Conservation (phyloP, 192 early-diverging fungal species). For the Backusella liffmaniae region DNA sequence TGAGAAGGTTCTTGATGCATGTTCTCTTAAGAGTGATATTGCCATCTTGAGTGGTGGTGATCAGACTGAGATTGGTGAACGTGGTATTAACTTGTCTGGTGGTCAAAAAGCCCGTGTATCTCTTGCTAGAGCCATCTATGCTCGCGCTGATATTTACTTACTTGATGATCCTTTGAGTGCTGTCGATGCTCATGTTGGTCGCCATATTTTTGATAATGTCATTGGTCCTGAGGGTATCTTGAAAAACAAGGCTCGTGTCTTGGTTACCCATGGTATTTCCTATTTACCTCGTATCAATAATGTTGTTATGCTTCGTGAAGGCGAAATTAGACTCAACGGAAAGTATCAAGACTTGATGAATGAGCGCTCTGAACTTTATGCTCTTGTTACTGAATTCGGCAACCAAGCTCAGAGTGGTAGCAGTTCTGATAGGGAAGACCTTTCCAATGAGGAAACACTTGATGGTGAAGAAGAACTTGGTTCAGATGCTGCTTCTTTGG, state of each 20-base stretch:
- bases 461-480: slow-evolving; percentile 10
- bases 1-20: slow-evolving; percentile 68
- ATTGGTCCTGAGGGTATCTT: slow-evolving; percentile 87
- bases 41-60: slow-evolving; percentile 85
- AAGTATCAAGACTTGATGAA: slow-evolving; percentile 65
- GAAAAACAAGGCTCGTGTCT: slow-evolving; percentile 71
- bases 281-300: slow-evolving; percentile 66
- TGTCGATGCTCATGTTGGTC: slow-evolving; percentile 64
- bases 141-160: slow-evolving; percentile 85
- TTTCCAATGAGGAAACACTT: slow-evolving; percentile 18
- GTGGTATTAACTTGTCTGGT: slow-evolving; percentile 88
- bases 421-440: slow-evolving; percentile 21
- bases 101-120: slow-evolving; percentile 83
- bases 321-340: slow-evolving; percentile 68
- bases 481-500: slow-evolving; percentile 12
- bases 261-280: slow-evolving; percentile 83
- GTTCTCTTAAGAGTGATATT: slow-evolving; percentile 87
- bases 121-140: slow-evolving; percentile 80
- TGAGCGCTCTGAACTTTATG: slow-evolving; percentile 56
- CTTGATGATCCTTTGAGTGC: slow-evolving; percentile 66
- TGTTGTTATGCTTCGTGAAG: slow-evolving; percentile 74
- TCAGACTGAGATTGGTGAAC: slow-evolving; percentile 89
- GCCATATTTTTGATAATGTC: slow-evolving; percentile 85
- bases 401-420: slow-evolving; percentile 33
- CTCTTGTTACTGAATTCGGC: slow-evolving; percentile 75